Evolutionary conservation across 106 monocot species (phyloP).

Genomic region (Narthecium ossifragum): DNA sequence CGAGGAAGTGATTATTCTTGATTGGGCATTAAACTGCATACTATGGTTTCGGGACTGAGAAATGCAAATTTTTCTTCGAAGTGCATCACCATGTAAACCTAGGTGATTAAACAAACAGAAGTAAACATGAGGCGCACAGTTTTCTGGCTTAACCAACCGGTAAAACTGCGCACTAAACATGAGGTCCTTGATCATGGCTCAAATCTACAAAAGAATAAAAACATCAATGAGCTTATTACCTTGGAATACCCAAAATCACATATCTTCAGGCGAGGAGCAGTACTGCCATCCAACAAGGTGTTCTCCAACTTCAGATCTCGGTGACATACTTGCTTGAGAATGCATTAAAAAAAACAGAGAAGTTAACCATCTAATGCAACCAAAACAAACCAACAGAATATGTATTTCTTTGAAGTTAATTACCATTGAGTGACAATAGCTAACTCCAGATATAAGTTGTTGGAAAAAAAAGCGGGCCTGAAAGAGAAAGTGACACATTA

Average conservation of each 20-base stretch:
- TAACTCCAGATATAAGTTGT: conserved; percentile 95
- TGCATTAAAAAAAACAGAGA: conserved; percentile 4
- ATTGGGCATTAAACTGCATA: too few species aligned
- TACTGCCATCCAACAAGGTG: conserved; percentile 90
- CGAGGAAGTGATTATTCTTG: too few species aligned
- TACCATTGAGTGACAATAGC: conserved; percentile 99
- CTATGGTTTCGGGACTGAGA: too few species aligned
- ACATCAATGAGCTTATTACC: too few species aligned
- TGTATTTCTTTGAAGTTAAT: neutral
- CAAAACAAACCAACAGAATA: neutral
- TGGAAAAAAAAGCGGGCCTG: conserved; percentile 98
- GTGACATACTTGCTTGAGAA: conserved; percentile 96
- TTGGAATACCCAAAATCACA: conserved; percentile 99
- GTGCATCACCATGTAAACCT: too few species aligned
- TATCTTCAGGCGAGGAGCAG: conserved; percentile 89
- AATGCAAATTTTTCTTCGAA: too few species aligned
- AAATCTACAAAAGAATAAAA: too few species aligned
- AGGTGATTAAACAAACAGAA: too few species aligned
- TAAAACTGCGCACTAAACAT: too few species aligned
- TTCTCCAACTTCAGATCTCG: conserved; percentile 96
- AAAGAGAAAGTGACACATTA: neutral
- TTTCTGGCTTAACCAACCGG: too few species aligned
- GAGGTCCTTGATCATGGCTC: too few species aligned
- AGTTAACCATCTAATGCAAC: neutral
- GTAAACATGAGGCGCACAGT: too few species aligned